Percentiles rank a stretch among this genome's conserved stretches.
phyloP scores from a whole-genome alignment of 169 alveolate species.

The Eimeria brunetti region DNA sequence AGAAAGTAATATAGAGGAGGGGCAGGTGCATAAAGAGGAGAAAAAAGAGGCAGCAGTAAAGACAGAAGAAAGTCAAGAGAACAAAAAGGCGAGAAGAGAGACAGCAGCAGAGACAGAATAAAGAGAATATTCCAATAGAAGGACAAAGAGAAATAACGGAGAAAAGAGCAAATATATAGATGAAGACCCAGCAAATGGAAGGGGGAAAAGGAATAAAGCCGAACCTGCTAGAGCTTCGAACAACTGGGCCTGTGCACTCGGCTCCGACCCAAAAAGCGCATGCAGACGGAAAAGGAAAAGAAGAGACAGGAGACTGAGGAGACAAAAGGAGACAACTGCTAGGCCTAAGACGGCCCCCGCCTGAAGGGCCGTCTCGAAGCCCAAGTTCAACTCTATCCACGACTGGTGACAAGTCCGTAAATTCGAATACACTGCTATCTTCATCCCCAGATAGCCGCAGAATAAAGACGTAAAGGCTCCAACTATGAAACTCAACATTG shows the following conservation, averaged over 20 bases:
- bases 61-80: too few species aligned
- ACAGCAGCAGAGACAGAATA: neutral
- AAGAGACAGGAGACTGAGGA: conserved; percentile 84
- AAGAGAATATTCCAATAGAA: too few species aligned
- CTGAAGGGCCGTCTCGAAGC: conserved; percentile 89
- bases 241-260: conserved; percentile 79
- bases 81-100: too few species aligned
- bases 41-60: too few species aligned
- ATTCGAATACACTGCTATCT: conserved; percentile 92
- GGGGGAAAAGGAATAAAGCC: too few species aligned
- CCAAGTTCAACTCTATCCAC: conserved; percentile 85
- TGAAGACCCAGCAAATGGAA: neutral
- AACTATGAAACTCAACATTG: neutral
- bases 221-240: conserved; percentile 90
- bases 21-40: too few species aligned
- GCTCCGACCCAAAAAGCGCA: conserved; percentile 40
- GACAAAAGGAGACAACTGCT: conserved; percentile 90
- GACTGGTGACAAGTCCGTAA: conserved; percentile 91
- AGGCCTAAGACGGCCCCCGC: conserved; percentile 95
- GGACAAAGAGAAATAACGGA: neutral
- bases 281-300: conserved; percentile 82
- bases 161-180: neutral
- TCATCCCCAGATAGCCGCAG: too few species aligned
- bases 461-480: neutral
- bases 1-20: too few species aligned